Conservation (phyloP, 1,139 yeast species). For the Candida sanyaensis region DNA sequence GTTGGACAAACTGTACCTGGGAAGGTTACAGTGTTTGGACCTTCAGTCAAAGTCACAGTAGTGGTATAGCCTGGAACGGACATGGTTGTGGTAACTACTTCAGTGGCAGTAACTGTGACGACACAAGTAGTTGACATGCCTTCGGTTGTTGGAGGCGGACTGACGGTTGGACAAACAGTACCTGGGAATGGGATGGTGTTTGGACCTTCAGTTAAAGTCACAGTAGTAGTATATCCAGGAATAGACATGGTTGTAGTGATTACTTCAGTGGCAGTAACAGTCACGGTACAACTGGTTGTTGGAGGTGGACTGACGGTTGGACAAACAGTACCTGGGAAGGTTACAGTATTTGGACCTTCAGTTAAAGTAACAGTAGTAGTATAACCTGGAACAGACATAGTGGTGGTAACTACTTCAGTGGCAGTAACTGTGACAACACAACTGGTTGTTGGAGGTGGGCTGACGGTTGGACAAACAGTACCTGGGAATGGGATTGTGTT, state of each 20-base stretch:
- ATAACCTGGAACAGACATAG: conserved; percentile 2
- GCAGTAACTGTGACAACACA: background rate
- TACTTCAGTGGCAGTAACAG: background rate
- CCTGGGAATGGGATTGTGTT: conserved; percentile 4
- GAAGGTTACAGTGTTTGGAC: conserved; percentile 1
- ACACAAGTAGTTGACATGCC: background rate
- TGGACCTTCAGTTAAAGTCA: background rate
- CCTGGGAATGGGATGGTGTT: conserved; percentile 2
- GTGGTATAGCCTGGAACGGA: background rate
- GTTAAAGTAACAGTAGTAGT: conserved; percentile 1
- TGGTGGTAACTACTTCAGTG: background rate
- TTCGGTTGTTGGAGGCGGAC: background rate
- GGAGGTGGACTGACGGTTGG: background rate
- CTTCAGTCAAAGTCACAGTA: background rate
- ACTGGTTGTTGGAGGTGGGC: background rate
- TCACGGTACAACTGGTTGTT: background rate
- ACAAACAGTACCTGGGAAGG: conserved; percentile 3
- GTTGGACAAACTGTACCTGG: background rate
- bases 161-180: background rate
- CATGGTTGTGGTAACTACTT: background rate
- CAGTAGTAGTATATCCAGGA: background rate
- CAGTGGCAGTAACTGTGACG: too few relatives aligned
- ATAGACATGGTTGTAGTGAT: background rate
- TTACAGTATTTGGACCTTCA: background rate
- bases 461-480: background rate